Evolutionary conservation across 2,329 filamentous ascomycete species (phyloP).

Genomic region (Sporothrix schenckii): DNA sequence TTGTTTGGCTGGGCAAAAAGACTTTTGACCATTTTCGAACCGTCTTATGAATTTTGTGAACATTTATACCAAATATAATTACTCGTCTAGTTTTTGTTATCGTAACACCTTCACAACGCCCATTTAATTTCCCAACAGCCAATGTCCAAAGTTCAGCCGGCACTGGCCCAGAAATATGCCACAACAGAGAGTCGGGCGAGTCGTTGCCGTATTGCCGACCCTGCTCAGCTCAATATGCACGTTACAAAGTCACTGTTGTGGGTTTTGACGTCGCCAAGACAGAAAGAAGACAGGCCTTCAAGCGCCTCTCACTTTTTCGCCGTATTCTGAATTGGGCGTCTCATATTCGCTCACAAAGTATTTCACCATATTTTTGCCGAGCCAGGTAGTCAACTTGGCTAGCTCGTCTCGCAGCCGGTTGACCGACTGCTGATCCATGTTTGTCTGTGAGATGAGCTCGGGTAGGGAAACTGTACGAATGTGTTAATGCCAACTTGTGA

Average conservation of each 20-base stretch:
- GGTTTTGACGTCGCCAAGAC: not conserved
- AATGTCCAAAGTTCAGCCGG: too few species aligned
- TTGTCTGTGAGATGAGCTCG: conserved; percentile 93
- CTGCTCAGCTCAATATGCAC: not conserved
- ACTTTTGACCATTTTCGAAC: too few species aligned
- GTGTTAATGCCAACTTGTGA: not conserved
- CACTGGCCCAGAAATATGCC: not conserved
- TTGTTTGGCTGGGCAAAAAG: not conserved
- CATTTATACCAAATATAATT: not conserved
- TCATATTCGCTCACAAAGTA: conserved; percentile 82
- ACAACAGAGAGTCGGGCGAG: not conserved
- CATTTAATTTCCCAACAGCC: not conserved
- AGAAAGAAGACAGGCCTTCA: conserved; percentile 38
- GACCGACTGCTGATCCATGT: conserved; percentile 93
- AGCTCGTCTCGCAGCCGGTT: conserved; percentile 86
- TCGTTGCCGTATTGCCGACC: not conserved
- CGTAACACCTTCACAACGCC: not conserved
- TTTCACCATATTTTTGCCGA: conserved; percentile 71
- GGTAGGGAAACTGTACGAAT: conserved; percentile 73
- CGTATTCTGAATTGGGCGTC: conserved; percentile 69
- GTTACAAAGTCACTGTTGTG: not conserved
- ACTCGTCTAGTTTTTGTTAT: not conserved
- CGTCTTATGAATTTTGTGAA: too few species aligned
- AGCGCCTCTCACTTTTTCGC: conserved; percentile 57
- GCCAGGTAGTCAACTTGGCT: conserved; percentile 81